phyloP scores from a whole-genome alignment of 2,329 filamentous ascomycete genomes.

The Cyphellophora attinorum region DNA sequence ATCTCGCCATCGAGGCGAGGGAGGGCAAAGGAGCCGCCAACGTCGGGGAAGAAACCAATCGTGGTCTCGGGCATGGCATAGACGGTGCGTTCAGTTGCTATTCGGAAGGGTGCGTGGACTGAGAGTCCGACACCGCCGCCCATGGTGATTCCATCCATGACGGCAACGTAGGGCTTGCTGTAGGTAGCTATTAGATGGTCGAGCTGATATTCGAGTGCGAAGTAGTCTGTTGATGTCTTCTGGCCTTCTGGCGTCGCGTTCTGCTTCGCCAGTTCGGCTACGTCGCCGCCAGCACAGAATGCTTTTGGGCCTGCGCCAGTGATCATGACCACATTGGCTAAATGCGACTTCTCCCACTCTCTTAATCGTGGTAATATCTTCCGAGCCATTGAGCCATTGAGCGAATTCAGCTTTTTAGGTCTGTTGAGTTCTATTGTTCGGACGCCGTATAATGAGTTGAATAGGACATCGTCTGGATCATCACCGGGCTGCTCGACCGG shows the following conservation, averaged over 20 bases:
- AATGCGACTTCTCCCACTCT: constrained; percentile 90
- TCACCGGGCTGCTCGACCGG: constrained; percentile 55
- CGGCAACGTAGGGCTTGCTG: constrained; percentile 80
- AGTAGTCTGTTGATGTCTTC: constrained; percentile 71
- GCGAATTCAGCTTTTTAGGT: constrained; percentile 80
- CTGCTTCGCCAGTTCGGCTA: constrained; percentile 63
- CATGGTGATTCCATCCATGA: constrained; percentile 99
- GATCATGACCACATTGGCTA: constrained; percentile 86
- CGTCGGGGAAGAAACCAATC: constrained; percentile 97
- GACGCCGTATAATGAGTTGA: constrained; percentile 79
- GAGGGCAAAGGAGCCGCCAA: constrained; percentile 92
- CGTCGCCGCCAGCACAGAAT: constrained; percentile 90
- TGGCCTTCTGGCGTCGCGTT: constrained; percentile 65
- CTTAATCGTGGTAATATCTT: constrained; percentile 84
- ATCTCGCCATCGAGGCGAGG: constrained; percentile 77
- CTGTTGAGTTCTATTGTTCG: constrained; percentile 91
- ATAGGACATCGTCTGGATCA: constrained; percentile 82
- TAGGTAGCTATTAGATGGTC: constrained; percentile 95
- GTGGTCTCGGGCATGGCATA: constrained; percentile 99
- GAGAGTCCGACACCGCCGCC: constrained; percentile 91
- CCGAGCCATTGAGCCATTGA: constrained; percentile 87
- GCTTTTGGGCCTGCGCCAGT: constrained; percentile 79
- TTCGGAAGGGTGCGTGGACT: constrained; percentile 89
- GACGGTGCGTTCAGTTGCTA: constrained; percentile 88
- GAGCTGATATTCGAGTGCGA: constrained; percentile 88